These are phyloP conservation scores for Elasticomyces elasticus DNA, from an alignment of 495 filamentous ascomycete species.

Conservation along the genomic window DNA sequence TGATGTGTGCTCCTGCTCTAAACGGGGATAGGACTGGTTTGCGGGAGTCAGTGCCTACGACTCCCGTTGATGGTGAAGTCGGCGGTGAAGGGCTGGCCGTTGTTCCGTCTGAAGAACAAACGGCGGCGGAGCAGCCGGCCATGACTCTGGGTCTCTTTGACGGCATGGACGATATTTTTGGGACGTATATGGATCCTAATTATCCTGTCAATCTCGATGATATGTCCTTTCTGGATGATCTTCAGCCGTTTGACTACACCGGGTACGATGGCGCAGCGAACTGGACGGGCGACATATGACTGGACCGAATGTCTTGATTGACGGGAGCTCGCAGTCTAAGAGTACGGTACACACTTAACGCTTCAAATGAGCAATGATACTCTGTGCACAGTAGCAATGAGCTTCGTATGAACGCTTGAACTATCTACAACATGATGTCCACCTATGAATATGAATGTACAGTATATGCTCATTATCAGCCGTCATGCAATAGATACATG, in stretches of 20 bases:
- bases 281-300: not conserved
- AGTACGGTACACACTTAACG: not conserved
- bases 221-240: conserved; percentile 16
- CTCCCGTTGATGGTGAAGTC: not conserved
- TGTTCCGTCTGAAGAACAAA: not conserved
- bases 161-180: conserved; percentile 22
- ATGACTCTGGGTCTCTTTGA: conserved; percentile 10
- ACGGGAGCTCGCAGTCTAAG: not conserved
- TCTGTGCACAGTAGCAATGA: not conserved
- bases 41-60: not conserved
- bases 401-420: not conserved
- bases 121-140: not conserved
- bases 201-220: conserved; percentile 22
- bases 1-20: conserved; percentile 1
- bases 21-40: not conserved
- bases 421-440: not conserved
- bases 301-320: too few relatives aligned
- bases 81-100: not conserved
- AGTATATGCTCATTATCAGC: not conserved
- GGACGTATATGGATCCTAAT: conserved; percentile 20
- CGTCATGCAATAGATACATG: not conserved
- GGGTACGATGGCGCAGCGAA: not conserved
- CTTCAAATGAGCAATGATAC: not conserved
- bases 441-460: not conserved
- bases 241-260: conserved; percentile 13